These are phyloP conservation scores for Calonectria crousiana DNA, from an alignment of 2,329 filamentous ascomycete species.

Conservation along the genomic window DNA sequence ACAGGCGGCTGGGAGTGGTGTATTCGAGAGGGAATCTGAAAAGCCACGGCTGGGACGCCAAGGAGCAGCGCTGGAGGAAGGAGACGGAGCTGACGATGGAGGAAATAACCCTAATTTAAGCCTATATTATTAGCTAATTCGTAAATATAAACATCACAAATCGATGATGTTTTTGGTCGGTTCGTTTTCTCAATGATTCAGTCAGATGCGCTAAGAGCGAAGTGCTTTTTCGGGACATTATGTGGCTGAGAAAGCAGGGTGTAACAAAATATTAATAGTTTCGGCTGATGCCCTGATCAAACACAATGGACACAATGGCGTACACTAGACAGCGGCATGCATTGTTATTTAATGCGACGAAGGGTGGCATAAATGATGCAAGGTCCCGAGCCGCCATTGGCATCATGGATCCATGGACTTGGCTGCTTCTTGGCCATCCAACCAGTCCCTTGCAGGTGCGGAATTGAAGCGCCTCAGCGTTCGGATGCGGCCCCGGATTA, in stretches of 20 bases:
- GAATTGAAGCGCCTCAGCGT: not conserved
- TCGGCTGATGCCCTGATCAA: not conserved
- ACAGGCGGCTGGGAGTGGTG: not conserved
- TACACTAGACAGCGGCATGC: not conserved
- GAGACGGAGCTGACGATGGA: not conserved
- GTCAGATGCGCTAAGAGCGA: not conserved
- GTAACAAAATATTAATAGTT: not conserved
- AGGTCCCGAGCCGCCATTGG: not conserved
- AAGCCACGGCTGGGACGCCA: not conserved
- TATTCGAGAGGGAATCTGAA: not conserved
- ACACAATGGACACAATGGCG: not conserved
- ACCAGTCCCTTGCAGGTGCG: not conserved
- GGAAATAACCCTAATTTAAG: not conserved
- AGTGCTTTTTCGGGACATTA: not conserved
- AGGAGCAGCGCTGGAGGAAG: not conserved
- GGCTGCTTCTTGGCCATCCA: not conserved
- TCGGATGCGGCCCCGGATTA: not conserved
- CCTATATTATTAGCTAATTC: no score
- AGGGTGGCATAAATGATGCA: no score
- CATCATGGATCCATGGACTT: not conserved
- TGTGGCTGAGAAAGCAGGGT: not conserved
- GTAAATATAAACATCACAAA: not conserved
- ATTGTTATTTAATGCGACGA: not conserved
- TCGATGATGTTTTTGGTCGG: not conserved
- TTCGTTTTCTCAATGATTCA: not conserved